Evolutionary conservation across 139 green algal species (phyloP).

Genomic region (Closterium sp.): DNA sequence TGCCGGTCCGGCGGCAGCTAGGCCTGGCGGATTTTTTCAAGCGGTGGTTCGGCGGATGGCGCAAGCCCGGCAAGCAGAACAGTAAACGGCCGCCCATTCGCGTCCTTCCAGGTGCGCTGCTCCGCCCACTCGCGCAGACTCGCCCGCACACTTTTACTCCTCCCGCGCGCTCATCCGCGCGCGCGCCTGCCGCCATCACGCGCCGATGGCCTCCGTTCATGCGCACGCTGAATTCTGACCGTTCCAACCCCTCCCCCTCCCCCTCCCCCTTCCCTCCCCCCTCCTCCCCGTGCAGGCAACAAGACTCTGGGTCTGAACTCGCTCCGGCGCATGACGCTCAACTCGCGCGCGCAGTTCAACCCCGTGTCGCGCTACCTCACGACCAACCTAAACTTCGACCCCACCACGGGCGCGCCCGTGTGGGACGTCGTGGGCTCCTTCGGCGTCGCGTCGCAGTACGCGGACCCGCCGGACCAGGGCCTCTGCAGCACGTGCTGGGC

Average conservation of each 20-base stretch:
- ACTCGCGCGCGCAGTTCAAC: not conserved
- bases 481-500: not conserved
- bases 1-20: not conserved
- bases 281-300: not conserved
- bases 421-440: not conserved
- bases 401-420: not conserved
- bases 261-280: not conserved
- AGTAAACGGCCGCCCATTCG: not conserved
- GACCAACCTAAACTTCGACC: not conserved
- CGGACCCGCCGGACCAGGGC: not conserved
- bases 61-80: not conserved
- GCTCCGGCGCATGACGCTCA: not conserved
- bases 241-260: not conserved
- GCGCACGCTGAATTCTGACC: not conserved
- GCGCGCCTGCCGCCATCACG: not conserved
- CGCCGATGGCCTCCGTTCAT: not conserved
- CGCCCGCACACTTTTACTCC: not conserved
- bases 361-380: not conserved
- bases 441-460: not conserved
- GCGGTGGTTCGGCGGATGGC: not conserved
- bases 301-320: not conserved
- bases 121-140: too few relatives aligned
- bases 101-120: not conserved
- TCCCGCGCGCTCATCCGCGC: not conserved
- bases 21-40: not conserved